Evolutionary conservation across 495 filamentous ascomycete genomes (phyloP), one percentile per base, ranked within the genome.

Genomic region (Coniosporium apollinis): DNA sequence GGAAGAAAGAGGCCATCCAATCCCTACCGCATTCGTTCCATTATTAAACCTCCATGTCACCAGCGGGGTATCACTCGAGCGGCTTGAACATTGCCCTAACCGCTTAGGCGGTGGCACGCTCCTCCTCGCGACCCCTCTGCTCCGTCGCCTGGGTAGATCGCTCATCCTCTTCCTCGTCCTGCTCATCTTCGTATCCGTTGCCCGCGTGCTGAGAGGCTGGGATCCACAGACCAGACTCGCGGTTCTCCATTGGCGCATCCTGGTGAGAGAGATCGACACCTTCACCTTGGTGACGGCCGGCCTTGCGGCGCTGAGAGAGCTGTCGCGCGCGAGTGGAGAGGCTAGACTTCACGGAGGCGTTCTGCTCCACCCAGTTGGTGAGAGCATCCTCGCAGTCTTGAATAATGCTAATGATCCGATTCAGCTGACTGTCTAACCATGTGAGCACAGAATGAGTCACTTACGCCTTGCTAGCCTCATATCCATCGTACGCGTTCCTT

Each of bases 351-450:
- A 97, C 86, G 31, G 80, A 68, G 1, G 89, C 86, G 58, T 86
- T 89, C 50, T 82, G 74, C 38, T 71, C 62, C 7, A 96, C 82
- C 89, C 89, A 97, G 64, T 94, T 94, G 44, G 82, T 94, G 33
- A 97, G 75, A 4, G 91, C 69, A 48, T 96, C 85, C 56, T 97
- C 89, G 57, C 89, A 97, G 57, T 97, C 89, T 64, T 96, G 91
- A 57, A 97, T 96, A 62, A 97, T 96, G 36, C 79, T 70, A 31
- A 37, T 11, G 24, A 8, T 13, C 7, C 3, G 24, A 41, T 32
- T 29, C 17, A 28, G 15, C 34, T 34, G 1, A 18, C 17, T 20
- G 30, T 15, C 10, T n/a, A 30, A 8, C 15, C 29, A 20, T 11
- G 24, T 4, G 16, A 5, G 5, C 3, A 15, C 21, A 21, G 18